Percentiles rank a stretch among this genome's conserved stretches.
Conservation (phyloP, 257 asterid species). For the Henckelia pumila region DNA sequence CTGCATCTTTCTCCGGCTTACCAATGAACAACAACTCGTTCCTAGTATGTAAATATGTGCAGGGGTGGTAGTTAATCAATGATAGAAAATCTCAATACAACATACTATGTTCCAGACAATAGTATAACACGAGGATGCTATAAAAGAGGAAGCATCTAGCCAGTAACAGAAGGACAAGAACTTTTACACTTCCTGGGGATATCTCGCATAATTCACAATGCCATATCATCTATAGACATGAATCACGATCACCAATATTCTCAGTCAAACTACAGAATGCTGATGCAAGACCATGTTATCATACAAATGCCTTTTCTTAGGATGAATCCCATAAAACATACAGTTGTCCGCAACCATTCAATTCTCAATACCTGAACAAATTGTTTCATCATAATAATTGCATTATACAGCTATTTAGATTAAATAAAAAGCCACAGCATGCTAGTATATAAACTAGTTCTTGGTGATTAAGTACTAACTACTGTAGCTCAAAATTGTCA, state of each 20-base stretch:
- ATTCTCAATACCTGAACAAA: neutral
- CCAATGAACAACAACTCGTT: neutral
- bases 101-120: neutral
- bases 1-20: neutral
- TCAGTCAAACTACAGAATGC: neutral
- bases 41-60: neutral
- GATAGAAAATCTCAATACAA: neutral
- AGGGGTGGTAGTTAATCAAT: neutral
- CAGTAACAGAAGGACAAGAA: neutral
- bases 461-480: neutral
- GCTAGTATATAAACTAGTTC: neutral
- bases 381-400: neutral
- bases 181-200: neutral
- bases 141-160: neutral
- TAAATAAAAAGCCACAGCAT: no score
- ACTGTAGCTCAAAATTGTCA: neutral
- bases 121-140: neutral
- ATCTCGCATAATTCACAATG: neutral
- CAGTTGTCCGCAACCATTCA: neutral
- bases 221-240: neutral
- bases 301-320: neutral
- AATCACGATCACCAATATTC: neutral
- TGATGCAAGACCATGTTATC: neutral
- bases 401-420: neutral
- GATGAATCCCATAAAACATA: neutral